phyloP scores from a whole-genome alignment of 2,329 filamentous ascomycete species.

The Dactylellina parvicollis region DNA sequence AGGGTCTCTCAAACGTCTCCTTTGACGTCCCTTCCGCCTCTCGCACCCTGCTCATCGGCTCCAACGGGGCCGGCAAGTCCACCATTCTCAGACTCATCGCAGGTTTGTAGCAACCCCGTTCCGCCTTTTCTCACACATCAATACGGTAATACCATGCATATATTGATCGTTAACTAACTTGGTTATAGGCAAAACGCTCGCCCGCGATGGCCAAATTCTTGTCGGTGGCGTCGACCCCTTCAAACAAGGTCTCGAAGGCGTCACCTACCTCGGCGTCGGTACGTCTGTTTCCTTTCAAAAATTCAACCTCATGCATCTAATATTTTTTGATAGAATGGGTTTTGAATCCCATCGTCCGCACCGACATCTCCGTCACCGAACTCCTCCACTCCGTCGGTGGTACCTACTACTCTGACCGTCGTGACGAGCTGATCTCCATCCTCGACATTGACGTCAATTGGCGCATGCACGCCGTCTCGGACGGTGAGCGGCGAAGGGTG shows the following conservation, averaged over 20 bases:
- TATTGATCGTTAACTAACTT: neutral
- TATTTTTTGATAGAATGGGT: conserved; percentile 78
- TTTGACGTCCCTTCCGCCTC: conserved; percentile 82
- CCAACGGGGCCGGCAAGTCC: conserved; percentile 97
- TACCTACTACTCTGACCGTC: conserved; percentile 79
- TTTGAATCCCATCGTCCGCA: conserved; percentile 93
- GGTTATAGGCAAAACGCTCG: conserved; percentile 85
- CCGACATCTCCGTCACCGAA: conserved; percentile 89
- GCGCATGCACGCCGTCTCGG: conserved; percentile 95
- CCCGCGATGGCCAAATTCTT: conserved; percentile 76
- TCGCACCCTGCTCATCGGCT: conserved; percentile 90
- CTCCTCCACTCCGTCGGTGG: conserved; percentile 87
- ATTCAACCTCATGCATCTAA: neutral
- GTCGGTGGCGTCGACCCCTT: conserved; percentile 91
- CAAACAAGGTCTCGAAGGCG: conserved; percentile 85
- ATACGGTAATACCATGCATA: neutral
- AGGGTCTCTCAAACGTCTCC: conserved; percentile 77
- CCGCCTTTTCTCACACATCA: too few relatives aligned
- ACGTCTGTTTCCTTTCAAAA: neutral
- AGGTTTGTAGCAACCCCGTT: conserved; percentile 8
- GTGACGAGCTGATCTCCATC: conserved; percentile 86
- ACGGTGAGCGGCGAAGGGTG: conserved; percentile 86
- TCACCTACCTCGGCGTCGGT: conserved; percentile 88
- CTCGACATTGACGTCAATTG: conserved; percentile 91
- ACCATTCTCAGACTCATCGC: conserved; percentile 87